Conservation (phyloP, 2,329 filamentous ascomycete genomes). For the Stagonosporopsis vannaccii region DNA sequence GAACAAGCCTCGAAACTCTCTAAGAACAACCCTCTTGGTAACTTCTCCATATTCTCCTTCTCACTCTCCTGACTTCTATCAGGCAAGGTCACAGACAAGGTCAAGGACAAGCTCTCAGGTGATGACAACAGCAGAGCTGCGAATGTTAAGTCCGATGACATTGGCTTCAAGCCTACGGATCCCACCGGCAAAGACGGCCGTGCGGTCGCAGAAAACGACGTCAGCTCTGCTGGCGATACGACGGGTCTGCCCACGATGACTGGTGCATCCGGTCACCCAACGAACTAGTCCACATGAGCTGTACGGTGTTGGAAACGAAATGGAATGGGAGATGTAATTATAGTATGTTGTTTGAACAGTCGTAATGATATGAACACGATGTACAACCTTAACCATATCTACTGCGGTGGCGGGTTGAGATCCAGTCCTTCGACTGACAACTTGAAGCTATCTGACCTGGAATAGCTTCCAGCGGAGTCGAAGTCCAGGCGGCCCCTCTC, state of each 20-base stretch:
- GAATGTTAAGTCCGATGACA: conserved; percentile 8
- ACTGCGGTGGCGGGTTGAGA: conserved; percentile 62
- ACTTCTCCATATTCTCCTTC: too few species aligned
- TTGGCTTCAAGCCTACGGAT: conserved; percentile 12
- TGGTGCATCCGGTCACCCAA: neutral
- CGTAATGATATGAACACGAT: neutral
- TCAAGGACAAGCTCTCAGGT: conserved; percentile 2
- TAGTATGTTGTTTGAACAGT: neutral
- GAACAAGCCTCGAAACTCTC: too few species aligned
- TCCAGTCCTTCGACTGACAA: conserved; percentile 67
- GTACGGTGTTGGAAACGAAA: neutral
- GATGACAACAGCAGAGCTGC: neutral
- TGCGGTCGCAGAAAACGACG: conserved; percentile 10
- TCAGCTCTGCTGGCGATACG: conserved; percentile 1
- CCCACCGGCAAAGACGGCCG: conserved; percentile 3
- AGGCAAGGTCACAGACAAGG: conserved; percentile 12
- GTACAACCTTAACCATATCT: neutral
- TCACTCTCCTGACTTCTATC: too few species aligned
- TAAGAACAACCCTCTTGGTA: too few species aligned
- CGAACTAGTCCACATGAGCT: neutral
- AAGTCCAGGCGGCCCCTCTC: conserved; percentile 81
- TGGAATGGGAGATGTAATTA: neutral
- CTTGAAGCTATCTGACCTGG: conserved; percentile 71
- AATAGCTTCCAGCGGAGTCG: conserved; percentile 86
- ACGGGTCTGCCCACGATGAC: conserved; percentile 11